These are phyloP conservation scores for Penicillium sp. DNA, from an alignment of 2,329 filamentous ascomycete species.

Conservation along the genomic window DNA sequence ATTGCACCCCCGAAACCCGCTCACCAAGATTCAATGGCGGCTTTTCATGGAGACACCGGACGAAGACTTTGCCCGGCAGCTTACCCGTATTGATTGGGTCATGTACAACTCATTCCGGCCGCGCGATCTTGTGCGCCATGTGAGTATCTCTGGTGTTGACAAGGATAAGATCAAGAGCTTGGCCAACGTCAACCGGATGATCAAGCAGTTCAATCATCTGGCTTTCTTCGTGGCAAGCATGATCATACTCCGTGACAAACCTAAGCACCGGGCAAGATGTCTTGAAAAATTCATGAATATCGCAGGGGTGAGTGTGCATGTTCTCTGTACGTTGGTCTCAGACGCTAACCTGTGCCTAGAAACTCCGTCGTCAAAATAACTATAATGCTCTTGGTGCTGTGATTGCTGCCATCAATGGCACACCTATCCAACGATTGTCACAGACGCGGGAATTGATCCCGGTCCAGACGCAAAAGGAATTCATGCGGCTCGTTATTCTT, in stretches of 20 bases:
- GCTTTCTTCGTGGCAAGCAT: constrained; percentile 81
- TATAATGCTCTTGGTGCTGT: constrained; percentile 96
- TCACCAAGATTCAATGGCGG: constrained; percentile 86
- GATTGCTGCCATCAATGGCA: constrained; percentile 86
- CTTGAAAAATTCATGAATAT: constrained; percentile 95
- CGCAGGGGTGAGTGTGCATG: constrained; percentile 52
- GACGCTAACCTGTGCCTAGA: constrained; percentile 44
- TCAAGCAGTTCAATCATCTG: constrained; percentile 84
- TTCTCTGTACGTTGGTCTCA: background rate
- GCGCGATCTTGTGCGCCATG: constrained; percentile 88
- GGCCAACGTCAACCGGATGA: constrained; percentile 90
- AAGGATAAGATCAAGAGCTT: constrained; percentile 65
- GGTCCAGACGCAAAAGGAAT: constrained; percentile 72
- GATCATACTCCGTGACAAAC: constrained; percentile 87
- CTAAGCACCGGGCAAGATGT: constrained; percentile 88
- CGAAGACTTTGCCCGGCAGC: constrained; percentile 82
- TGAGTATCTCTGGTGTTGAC: constrained; percentile 64
- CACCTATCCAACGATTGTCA: constrained; percentile 76
- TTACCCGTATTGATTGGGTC: constrained; percentile 96
- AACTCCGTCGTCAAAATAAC: constrained; percentile 88
- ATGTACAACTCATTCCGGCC: constrained; percentile 96
- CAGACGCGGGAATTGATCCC: constrained; percentile 78
- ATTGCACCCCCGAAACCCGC: constrained; percentile 65
- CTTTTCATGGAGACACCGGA: constrained; percentile 84
- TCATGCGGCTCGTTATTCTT: constrained; percentile 81